These are phyloP conservation scores for Candida andamanensis DNA, from an alignment of 805 yeast species.

Conservation along the genomic window DNA sequence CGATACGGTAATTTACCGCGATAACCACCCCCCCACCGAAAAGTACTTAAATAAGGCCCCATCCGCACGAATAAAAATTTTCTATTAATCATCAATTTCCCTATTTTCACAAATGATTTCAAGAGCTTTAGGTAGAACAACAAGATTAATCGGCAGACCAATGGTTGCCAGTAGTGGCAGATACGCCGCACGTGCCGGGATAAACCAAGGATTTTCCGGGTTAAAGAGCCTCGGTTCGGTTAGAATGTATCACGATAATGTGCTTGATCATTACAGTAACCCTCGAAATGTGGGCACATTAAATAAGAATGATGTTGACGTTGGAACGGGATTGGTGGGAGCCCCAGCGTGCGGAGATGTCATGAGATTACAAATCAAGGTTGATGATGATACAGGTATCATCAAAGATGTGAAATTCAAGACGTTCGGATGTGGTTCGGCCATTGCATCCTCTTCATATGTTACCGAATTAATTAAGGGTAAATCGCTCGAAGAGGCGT, in stretches of 20 bases:
- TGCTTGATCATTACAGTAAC: constrained; percentile 91
- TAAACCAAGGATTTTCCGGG: not conserved
- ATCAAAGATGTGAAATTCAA: constrained; percentile 95
- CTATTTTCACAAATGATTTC: constrained; percentile 19
- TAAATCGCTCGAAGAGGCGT: constrained; percentile 89
- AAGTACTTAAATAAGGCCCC: no score
- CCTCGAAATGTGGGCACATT: constrained; percentile 96
- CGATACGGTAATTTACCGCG: no score
- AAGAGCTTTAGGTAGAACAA: constrained; percentile 18
- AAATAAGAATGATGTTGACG: constrained; percentile 68
- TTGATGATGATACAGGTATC: constrained; percentile 82
- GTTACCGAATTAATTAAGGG: constrained; percentile 96
- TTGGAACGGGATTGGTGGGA: constrained; percentile 97
- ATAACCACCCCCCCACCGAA: no score
- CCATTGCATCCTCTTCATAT: constrained; percentile 92
- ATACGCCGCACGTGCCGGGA: no score
- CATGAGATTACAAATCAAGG: constrained; percentile 94
- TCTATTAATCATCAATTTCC: no score
- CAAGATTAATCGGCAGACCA: constrained; percentile 7
- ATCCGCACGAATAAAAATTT: no score
- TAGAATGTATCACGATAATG: constrained; percentile 79
- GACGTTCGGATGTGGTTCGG: constrained; percentile 99
- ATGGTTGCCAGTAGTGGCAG: no score
- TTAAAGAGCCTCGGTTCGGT: constrained; percentile 5
- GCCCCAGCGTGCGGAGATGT: constrained; percentile 99